Evolutionary conservation across 2,329 filamentous ascomycete genomes (phyloP).

Genomic region (Fusarium albosuccineum): DNA sequence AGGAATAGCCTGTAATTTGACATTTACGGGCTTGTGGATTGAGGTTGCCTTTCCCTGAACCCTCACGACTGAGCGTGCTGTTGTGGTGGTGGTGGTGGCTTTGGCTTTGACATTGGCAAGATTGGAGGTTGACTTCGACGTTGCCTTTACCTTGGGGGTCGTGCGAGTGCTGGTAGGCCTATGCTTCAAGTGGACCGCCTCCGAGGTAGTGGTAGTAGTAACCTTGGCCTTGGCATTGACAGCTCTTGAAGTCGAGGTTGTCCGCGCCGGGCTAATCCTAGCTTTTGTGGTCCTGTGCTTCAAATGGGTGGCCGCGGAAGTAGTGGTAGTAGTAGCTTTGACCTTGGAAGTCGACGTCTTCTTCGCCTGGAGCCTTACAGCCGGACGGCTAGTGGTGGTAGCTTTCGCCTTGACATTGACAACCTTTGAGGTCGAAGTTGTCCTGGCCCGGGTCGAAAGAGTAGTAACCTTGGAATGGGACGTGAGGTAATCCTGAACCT

Average conservation of each 20-base stretch:
- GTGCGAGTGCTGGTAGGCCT: not conserved
- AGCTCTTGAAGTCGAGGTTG: too few relatives aligned
- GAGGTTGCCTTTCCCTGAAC: not conserved
- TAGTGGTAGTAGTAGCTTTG: too few relatives aligned
- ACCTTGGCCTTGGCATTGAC: not conserved
- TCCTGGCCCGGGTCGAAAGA: not conserved
- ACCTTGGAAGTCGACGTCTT: not conserved
- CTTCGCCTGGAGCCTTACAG: not conserved
- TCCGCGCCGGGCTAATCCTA: too few relatives aligned
- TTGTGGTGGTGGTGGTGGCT: not conserved
- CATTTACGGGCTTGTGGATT: not conserved
- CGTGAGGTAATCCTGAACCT: not conserved
- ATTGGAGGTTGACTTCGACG: not conserved
- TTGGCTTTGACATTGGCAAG: not conserved
- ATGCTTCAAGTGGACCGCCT: not conserved
- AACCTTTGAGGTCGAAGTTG: not conserved
- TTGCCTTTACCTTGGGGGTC: not conserved
- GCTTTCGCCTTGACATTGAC: not conserved
- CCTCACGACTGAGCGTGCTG: not conserved
- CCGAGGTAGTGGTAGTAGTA: not conserved
- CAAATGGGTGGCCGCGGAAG: too few relatives aligned
- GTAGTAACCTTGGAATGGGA: not conserved
- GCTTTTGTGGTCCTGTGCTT: too few relatives aligned
- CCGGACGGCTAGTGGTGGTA: not conserved
- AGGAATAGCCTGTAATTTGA: not conserved